Conservation (phyloP, 768 basidiomycete species). For the Pleurotus eryngii region DNA sequence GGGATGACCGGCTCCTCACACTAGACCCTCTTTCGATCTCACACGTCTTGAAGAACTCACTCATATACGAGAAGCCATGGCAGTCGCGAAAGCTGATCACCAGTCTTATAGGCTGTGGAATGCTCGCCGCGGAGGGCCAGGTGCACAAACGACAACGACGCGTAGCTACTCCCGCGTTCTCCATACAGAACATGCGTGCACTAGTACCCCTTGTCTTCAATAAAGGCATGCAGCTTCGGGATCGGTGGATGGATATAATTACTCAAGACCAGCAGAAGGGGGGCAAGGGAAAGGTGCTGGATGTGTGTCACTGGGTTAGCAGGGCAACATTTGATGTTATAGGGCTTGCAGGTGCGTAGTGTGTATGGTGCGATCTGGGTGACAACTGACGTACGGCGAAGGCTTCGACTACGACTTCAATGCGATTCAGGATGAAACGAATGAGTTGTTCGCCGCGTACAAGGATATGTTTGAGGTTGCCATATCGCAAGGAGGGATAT, state of each 20-base stretch:
- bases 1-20: constrained; percentile 77
- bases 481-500: constrained; percentile 50
- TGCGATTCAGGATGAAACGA: constrained; percentile 74
- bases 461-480: constrained; percentile 83
- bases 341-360: constrained; percentile 69
- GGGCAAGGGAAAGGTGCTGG: constrained; percentile 43
- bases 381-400: constrained; percentile 19
- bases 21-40: constrained; percentile 74
- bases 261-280: constrained; percentile 15
- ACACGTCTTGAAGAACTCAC: constrained; percentile 70
- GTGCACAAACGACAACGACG: constrained; percentile 79
- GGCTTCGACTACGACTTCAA: constrained; percentile 88
- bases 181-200: constrained; percentile 69
- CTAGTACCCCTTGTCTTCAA: constrained; percentile 70
- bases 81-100: constrained; percentile 73
- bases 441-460: constrained; percentile 75
- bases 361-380: too few species aligned
- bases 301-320: constrained; percentile 79
- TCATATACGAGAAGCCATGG: constrained; percentile 82
- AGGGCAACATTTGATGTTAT: constrained; percentile 89
- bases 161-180: constrained; percentile 76
- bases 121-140: constrained; percentile 76
- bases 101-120: constrained; percentile 76
- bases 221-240: constrained; percentile 60
- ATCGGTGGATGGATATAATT: constrained; percentile 57